Evolutionary conservation across 371 early-diverging fungal species (phyloP).

Genomic region (Mucor circinelloides): DNA sequence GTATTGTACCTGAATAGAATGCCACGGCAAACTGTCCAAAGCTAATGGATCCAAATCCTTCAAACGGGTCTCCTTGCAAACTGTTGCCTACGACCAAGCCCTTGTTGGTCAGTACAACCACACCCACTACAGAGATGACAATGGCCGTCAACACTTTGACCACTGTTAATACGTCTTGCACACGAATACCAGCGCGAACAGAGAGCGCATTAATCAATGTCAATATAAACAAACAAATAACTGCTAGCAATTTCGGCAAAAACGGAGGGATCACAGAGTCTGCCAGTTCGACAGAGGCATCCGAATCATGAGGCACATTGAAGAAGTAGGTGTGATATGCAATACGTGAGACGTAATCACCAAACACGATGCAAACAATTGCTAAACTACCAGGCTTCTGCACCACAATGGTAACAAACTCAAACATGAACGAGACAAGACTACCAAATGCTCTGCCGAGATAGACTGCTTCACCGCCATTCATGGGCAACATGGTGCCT

Average conservation of each 20-base stretch:
- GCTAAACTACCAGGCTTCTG: conserved; percentile 77
- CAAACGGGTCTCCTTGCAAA: conserved; percentile 68
- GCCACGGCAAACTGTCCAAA: conserved; percentile 80
- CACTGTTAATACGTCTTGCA: conserved; percentile 81
- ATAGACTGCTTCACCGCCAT: conserved; percentile 86
- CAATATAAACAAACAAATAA: conserved; percentile 63
- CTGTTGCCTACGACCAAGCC: conserved; percentile 54
- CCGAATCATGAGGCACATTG: conserved; percentile 46
- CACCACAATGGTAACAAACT: conserved; percentile 69
- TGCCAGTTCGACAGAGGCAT: conserved; percentile 47
- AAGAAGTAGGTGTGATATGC: conserved; percentile 61
- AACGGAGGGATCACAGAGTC: conserved; percentile 57
- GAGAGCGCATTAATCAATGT: conserved; percentile 76
- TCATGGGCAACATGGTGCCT: conserved; percentile 88
- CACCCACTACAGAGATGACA: conserved; percentile 76
- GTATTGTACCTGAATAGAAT: conserved; percentile 62
- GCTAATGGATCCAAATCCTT: conserved; percentile 53
- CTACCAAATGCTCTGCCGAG: conserved; percentile 78
- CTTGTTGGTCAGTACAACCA: conserved; percentile 66
- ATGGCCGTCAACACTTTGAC: conserved; percentile 80
- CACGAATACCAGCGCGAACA: conserved; percentile 69
- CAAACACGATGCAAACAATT: conserved; percentile 78
- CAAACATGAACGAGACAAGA: conserved; percentile 81
- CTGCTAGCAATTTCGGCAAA: conserved; percentile 71
- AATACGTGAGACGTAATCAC: conserved; percentile 75